Percentiles rank a stretch among this genome's conserved stretches.
phyloP scores from a whole-genome alignment of 768 basidiomycete species.

The Leucosporidium yakuticum region DNA sequence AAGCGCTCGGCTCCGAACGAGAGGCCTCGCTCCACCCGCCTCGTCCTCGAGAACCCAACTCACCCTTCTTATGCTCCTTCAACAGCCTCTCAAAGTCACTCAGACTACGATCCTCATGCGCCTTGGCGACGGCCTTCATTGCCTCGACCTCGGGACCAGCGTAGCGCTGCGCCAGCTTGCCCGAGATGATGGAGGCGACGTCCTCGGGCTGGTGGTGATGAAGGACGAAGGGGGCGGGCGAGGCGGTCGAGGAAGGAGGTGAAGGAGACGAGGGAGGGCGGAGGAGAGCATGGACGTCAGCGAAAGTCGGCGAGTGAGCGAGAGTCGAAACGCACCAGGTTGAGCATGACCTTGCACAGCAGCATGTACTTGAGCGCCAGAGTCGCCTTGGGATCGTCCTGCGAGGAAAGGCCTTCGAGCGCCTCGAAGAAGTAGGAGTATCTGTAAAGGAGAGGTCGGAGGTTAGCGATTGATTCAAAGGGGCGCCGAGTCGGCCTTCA shows the following conservation, averaged over 20 bases:
- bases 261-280: neutral
- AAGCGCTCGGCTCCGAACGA: no score
- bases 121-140: conserved; percentile 89
- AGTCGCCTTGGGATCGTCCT: conserved; percentile 70
- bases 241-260: neutral
- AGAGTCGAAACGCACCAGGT: conserved; percentile 57
- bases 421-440: conserved; percentile 98
- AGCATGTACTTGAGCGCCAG: conserved; percentile 95
- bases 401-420: conserved; percentile 77
- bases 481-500: no score
- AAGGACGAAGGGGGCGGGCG: no score
- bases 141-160: conserved; percentile 86
- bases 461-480: neutral
- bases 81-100: conserved; percentile 82
- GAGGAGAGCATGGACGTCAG: neutral
- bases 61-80: conserved; percentile 76
- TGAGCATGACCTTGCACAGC: conserved; percentile 96
- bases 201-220: conserved; percentile 79
- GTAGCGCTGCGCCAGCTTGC: conserved; percentile 83
- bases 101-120: conserved; percentile 85
- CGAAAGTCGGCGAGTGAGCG: neutral
- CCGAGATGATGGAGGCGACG: conserved; percentile 72
- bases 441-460: conserved; percentile 1
- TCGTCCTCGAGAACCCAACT: conserved; percentile 24
- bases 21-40: no score